Percentiles rank a stretch among this genome's conserved stretches.
phyloP scores from a whole-genome alignment of 2,329 filamentous ascomycete species.

The Cylindrodendrum hubeiense region DNA sequence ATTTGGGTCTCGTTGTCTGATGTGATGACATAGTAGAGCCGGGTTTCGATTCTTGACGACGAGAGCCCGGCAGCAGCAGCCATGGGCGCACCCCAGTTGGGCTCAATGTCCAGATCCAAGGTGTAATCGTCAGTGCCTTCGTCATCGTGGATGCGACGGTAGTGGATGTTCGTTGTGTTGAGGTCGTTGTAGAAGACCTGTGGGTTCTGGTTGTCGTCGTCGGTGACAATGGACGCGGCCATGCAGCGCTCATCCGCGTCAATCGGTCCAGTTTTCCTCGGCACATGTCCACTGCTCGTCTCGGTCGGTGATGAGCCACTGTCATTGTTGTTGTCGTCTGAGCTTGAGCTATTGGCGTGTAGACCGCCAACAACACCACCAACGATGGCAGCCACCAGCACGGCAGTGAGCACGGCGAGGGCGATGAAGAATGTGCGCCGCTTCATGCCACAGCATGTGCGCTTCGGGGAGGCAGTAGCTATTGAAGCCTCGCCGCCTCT shows the following conservation, averaged over 20 bases:
- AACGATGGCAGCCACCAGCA: constrained; percentile 32
- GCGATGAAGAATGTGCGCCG: constrained; percentile 32
- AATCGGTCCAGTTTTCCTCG: constrained; percentile 31
- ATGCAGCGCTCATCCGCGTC: constrained; percentile 29
- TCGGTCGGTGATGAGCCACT: not conserved
- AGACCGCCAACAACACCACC: constrained; percentile 35
- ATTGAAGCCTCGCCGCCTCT: constrained; percentile 6
- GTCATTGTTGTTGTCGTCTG: not conserved
- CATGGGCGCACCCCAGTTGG: constrained; percentile 34
- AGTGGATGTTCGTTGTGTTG: constrained; percentile 29
- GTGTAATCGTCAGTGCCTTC: constrained; percentile 21
- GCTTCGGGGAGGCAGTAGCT: not conserved
- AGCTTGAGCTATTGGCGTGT: constrained; percentile 21
- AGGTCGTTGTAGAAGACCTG: constrained; percentile 40
- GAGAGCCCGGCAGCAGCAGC: constrained; percentile 25
- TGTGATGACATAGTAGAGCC: constrained; percentile 35
- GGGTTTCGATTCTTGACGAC: constrained; percentile 16
- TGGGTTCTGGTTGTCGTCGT: constrained; percentile 26
- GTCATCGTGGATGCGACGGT: constrained; percentile 27
- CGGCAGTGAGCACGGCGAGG: constrained; percentile 22
- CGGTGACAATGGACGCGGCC: constrained; percentile 22
- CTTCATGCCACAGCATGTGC: constrained; percentile 31
- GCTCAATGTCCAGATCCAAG: constrained; percentile 31
- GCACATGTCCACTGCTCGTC: constrained; percentile 3
- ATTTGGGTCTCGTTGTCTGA: constrained; percentile 26